Conservation (phyloP, 139 green algal genomes). For the Cymbomonas tetramitiformis region DNA sequence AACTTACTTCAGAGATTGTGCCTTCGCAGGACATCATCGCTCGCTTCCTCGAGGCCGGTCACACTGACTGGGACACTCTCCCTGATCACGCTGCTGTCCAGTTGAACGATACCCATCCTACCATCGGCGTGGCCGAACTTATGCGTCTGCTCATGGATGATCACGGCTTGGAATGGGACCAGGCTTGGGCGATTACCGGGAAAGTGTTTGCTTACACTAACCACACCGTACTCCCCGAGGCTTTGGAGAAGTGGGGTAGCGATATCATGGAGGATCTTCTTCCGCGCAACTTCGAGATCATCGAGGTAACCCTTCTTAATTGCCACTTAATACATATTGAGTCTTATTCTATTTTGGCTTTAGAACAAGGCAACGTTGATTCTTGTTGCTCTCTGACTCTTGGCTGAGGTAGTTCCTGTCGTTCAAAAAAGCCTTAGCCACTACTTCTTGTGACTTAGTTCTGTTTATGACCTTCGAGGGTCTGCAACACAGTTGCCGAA, state of each 20-base stretch:
- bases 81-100: constrained; percentile 62
- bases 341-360: too few species aligned
- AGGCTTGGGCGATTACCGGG: constrained; percentile 67
- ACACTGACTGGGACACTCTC: constrained; percentile 27
- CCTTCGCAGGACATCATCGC: constrained; percentile 38
- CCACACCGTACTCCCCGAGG: constrained; percentile 96
- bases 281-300: constrained; percentile 95
- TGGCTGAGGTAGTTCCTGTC: too few species aligned
- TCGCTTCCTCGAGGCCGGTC: constrained; percentile 28
- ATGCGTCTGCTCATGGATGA: constrained; percentile 96
- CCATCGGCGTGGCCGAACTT: constrained; percentile 80
- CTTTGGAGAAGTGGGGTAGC: constrained; percentile 64
- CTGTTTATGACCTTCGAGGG: too few species aligned
- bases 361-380: too few species aligned
- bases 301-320: constrained; percentile 55
- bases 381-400: too few species aligned
- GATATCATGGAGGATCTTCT: constrained; percentile 31
- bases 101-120: constrained; percentile 96
- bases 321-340: too few species aligned
- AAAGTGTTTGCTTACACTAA: constrained; percentile 45
- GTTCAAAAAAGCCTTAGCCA: too few species aligned
- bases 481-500: too few species aligned
- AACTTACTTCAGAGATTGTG: too few species aligned
- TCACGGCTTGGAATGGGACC: constrained; percentile 78
- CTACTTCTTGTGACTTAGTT: too few species aligned